Evolutionary conservation across 495 filamentous ascomycete genomes (phyloP).

Genomic region (Trichoderma parareesei): DNA sequence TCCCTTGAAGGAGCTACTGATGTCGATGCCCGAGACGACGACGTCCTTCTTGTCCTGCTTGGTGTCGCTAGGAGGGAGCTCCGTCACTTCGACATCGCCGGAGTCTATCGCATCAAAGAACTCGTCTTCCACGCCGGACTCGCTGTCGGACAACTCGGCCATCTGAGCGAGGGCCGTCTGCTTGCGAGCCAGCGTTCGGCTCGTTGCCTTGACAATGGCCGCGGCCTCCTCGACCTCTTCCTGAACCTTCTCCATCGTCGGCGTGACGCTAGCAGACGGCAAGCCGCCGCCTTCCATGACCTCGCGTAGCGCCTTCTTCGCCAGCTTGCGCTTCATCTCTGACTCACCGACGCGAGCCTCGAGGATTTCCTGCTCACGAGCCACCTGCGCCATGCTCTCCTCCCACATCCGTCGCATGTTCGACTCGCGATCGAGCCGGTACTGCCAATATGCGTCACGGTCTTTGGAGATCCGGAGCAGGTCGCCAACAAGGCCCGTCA

Average conservation of each 20-base stretch:
- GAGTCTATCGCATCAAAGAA: slow-evolving; percentile 97
- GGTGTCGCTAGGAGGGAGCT: slow-evolving; percentile 38
- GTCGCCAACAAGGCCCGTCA: slow-evolving; percentile 80
- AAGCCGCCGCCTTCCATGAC: slow-evolving; percentile 58
- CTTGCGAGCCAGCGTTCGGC: slow-evolving; percentile 32
- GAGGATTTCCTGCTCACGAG: slow-evolving; percentile 84
- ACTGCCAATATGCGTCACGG: slow-evolving; percentile 94
- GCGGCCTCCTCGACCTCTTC: slow-evolving; percentile 22
- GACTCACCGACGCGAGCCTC: slow-evolving; percentile 82
- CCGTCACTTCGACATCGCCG: slow-evolving; percentile 74
- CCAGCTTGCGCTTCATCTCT: slow-evolving; percentile 79
- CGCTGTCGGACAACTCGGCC: slow-evolving; percentile 63
- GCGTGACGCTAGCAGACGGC: slow-evolving; percentile 37
- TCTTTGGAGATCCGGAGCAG: slow-evolving; percentile 86
- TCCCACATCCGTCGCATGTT: slow-evolving; percentile 93
- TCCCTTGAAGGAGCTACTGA: slow-evolving; percentile 71
- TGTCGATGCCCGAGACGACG: slow-evolving; percentile 44
- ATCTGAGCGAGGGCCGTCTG: slow-evolving; percentile 54
- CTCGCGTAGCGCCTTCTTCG: slow-evolving; percentile 83
- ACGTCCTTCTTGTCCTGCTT: slow-evolving; percentile 33
- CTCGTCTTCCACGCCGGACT: slow-evolving; percentile 80
- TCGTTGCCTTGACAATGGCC: slow-evolving; percentile 16
- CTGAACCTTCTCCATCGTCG: slow-evolving; percentile 23
- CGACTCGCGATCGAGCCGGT: slow-evolving; percentile 80
- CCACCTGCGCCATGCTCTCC: slow-evolving; percentile 93